phyloP scores from a whole-genome alignment of 2,329 filamentous ascomycete genomes.

The Colletotrichum sidae region DNA sequence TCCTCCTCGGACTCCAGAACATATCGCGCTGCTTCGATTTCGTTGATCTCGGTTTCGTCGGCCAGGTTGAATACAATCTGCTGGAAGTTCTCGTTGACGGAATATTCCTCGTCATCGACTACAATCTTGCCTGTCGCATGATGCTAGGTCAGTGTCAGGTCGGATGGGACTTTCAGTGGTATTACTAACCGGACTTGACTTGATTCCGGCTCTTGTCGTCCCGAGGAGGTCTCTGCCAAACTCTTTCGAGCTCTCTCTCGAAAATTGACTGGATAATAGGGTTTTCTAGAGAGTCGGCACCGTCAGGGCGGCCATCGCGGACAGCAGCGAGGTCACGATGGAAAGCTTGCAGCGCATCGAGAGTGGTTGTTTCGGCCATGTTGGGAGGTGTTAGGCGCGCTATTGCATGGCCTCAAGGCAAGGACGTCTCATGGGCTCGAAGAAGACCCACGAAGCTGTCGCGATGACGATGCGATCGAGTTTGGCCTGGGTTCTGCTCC shows the following conservation, averaged over 20 bases:
- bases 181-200: slow-evolving; percentile 72
- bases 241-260: slow-evolving; percentile 77
- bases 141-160: slow-evolving; percentile 38
- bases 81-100: slow-evolving; percentile 88
- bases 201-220: slow-evolving; percentile 80
- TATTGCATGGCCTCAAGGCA: slow-evolving; percentile 57
- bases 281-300: slow-evolving; percentile 76
- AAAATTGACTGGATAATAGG: slow-evolving; percentile 77
- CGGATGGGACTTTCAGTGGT: not conserved
- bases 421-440: slow-evolving; percentile 31
- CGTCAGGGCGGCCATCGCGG: slow-evolving; percentile 72
- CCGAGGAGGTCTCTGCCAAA: slow-evolving; percentile 78
- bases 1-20: slow-evolving; percentile 81
- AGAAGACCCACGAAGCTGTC: slow-evolving; percentile 31
- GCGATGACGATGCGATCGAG: slow-evolving; percentile 28
- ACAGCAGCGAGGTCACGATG: slow-evolving; percentile 86
- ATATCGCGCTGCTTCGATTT: slow-evolving; percentile 83
- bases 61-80: slow-evolving; percentile 84
- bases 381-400: slow-evolving; percentile 48
- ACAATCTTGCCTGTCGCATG: slow-evolving; percentile 75
- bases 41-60: slow-evolving; percentile 90
- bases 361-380: slow-evolving; percentile 80
- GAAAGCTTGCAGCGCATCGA: slow-evolving; percentile 84
- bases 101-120: slow-evolving; percentile 78
- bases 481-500: not conserved